Conservation (phyloP, 805 yeast genomes). For the Limtongia smithiae region DNA sequence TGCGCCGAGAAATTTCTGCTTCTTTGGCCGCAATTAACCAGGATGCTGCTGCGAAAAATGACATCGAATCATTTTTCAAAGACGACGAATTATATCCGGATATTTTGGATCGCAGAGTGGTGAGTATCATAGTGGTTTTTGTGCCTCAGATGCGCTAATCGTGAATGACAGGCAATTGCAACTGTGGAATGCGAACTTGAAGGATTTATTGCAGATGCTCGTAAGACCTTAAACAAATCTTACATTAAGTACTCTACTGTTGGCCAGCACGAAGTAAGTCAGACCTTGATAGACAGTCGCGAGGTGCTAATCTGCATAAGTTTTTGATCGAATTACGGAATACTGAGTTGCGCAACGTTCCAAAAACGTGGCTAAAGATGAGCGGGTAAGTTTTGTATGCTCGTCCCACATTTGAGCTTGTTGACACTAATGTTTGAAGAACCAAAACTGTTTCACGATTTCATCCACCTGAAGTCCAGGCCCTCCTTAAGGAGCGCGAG, state of each 20-base stretch:
- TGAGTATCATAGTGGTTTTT: constrained; percentile 26
- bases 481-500: constrained; percentile 52
- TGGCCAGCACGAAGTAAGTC: constrained; percentile 48
- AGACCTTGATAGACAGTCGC: not conserved
- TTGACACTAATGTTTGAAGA: constrained; percentile 27
- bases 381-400: constrained; percentile 44
- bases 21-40: constrained; percentile 31
- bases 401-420: not conserved
- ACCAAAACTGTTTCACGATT: constrained; percentile 66
- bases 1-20: constrained; percentile 35
- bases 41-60: constrained; percentile 32
- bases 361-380: constrained; percentile 72
- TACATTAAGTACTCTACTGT: constrained; percentile 51
- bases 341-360: constrained; percentile 54
- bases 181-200: constrained; percentile 48
- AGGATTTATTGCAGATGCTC: constrained; percentile 50
- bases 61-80: constrained; percentile 31
- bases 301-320: constrained; percentile 32
- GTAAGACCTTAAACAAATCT: constrained; percentile 41
- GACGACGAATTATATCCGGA: constrained; percentile 39
- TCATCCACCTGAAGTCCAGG: constrained; percentile 56
- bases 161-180: constrained; percentile 39
- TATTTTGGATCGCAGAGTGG: constrained; percentile 41
- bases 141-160: constrained; percentile 41
- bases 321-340: constrained; percentile 74